phyloP scores from a whole-genome alignment of 202 grass and related monocot genomes.

The Elaeis oleifera region DNA sequence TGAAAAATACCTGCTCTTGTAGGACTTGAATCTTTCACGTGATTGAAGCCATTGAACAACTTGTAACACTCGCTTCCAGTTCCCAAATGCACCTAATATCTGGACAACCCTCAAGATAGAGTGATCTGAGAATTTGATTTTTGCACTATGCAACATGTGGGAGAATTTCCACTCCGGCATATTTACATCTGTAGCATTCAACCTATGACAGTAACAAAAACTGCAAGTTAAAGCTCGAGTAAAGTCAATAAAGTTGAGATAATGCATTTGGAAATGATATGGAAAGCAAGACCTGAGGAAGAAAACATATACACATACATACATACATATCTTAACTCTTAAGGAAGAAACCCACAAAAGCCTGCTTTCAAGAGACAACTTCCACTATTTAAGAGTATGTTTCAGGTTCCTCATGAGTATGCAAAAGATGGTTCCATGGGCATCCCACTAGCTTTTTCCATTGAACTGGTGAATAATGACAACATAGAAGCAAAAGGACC shows the following conservation, averaged over 20 bases:
- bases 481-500: no score
- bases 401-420: no score
- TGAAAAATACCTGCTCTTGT: conserved; percentile 58
- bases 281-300: neutral
- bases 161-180: conserved; percentile 93
- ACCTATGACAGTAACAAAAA: conserved; percentile 40
- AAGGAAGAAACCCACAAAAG: no score
- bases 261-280: neutral
- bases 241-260: neutral
- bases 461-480: no score
- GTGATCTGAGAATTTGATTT: conserved; percentile 90
- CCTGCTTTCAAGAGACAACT: no score
- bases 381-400: no score
- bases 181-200: conserved; percentile 90
- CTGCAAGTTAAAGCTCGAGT: conserved; percentile 26
- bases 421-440: no score
- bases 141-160: conserved; percentile 70
- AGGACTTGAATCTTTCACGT: conserved; percentile 80
- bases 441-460: no score
- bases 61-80: conserved; percentile 85
- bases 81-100: conserved; percentile 67
- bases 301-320: no score
- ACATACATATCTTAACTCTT: no score
- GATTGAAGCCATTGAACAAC: conserved; percentile 94
- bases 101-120: conserved; percentile 78